Percentiles rank a stretch among this genome's conserved stretches.
Conservation (phyloP, 805 yeast species). For the Isabelozyma rhagii region DNA sequence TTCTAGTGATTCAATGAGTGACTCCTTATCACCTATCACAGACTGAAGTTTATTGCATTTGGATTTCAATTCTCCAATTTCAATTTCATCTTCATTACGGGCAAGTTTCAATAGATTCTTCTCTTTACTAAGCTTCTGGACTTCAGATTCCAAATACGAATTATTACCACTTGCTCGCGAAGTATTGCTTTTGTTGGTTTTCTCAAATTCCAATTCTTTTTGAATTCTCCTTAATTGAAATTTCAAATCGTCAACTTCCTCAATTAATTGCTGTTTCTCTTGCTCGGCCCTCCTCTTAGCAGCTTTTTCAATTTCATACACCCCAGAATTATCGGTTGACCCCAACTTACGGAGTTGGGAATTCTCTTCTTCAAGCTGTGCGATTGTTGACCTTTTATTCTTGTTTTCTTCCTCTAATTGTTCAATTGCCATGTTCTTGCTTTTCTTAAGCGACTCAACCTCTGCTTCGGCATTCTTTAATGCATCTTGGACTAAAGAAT, state of each 20-base stretch:
- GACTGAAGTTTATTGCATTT: conserved; percentile 12
- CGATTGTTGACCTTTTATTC: conserved; percentile 5
- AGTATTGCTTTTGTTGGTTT: not conserved
- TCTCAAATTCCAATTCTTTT: conserved; percentile 33
- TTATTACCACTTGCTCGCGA: not conserved
- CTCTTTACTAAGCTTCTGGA: conserved; percentile 9
- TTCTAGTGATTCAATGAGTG: conserved; percentile 29
- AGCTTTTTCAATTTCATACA: conserved; percentile 19
- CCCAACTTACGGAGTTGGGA: conserved; percentile 11
- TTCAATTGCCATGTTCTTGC: conserved; percentile 11
- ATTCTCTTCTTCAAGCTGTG: not conserved
- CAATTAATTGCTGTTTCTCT: conserved; percentile 26
- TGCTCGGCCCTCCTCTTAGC: conserved; percentile 18
- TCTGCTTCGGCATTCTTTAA: conserved; percentile 21
- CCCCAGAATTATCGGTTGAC: conserved; percentile 9
- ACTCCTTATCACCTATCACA: conserved; percentile 31
- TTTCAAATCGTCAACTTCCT: conserved; percentile 33
- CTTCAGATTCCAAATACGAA: conserved; percentile 6
- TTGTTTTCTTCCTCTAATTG: conserved; percentile 27
- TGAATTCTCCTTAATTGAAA: conserved; percentile 32
- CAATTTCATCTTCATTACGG: conserved; percentile 36
- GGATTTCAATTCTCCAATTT: conserved; percentile 20
- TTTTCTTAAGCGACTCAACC: conserved; percentile 15
- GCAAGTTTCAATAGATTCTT: conserved; percentile 11
- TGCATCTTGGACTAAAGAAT: conserved; percentile 19